These are phyloP conservation scores for Capsicum chinense DNA, from an alignment of 257 asterid genomes.

Conservation along the genomic window DNA sequence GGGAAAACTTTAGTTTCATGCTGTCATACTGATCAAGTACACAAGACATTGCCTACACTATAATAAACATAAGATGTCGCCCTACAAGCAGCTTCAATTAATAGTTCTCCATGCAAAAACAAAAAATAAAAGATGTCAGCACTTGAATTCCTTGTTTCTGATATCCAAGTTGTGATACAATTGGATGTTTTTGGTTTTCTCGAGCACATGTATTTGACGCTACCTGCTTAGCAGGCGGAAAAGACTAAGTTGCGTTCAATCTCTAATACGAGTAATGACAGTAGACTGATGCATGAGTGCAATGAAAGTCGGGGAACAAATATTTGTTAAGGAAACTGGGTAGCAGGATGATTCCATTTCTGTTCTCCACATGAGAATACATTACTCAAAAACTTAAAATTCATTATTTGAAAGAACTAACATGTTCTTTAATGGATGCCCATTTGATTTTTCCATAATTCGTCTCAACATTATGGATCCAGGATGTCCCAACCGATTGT, in stretches of 20 bases:
- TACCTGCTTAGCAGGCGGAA: background rate
- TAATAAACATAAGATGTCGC: background rate
- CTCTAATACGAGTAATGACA: background rate
- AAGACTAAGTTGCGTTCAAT: constrained; percentile 4
- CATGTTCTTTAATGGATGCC: too few relatives aligned
- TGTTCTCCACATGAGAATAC: background rate
- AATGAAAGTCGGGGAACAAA: background rate
- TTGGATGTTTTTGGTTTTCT: background rate
- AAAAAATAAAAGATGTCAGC: background rate
- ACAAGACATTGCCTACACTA: background rate
- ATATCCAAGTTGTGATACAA: background rate
- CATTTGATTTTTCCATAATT: too few relatives aligned
- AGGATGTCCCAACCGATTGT: too few relatives aligned
- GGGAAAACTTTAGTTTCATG: background rate
- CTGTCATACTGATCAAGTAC: background rate
- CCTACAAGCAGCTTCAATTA: background rate
- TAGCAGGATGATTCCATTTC: background rate
- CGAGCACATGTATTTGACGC: background rate
- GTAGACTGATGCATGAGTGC: too few relatives aligned
- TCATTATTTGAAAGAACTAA: too few relatives aligned
- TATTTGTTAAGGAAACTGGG: background rate
- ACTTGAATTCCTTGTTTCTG: background rate
- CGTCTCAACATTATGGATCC: too few relatives aligned
- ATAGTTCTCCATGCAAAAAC: background rate
- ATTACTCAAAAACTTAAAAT: background rate